These are phyloP conservation scores for Platanus orientalis DNA, from an alignment of 164 flowering plant genomes.

Conservation along the genomic window DNA sequence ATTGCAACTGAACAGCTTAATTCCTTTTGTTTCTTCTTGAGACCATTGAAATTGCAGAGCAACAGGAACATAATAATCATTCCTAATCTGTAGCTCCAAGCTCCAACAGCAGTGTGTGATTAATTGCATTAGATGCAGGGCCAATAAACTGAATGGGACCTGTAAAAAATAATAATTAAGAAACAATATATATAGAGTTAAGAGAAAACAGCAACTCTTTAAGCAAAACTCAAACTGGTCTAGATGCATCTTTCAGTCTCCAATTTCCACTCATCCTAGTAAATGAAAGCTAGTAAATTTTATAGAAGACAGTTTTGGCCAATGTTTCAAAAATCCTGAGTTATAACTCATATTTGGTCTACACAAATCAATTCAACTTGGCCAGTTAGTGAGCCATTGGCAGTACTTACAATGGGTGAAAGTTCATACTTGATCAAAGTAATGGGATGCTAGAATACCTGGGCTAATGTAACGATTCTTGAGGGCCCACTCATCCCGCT, in stretches of 20 bases:
- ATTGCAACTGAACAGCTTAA: too few relatives aligned
- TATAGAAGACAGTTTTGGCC: too few relatives aligned
- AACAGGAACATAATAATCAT: background rate
- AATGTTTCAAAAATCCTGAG: too few relatives aligned
- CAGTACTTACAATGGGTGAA: too few relatives aligned
- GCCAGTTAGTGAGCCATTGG: too few relatives aligned
- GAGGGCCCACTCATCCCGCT: conserved; percentile 85
- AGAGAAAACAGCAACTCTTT: background rate
- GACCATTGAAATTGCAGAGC: too few relatives aligned
- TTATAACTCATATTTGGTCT: too few relatives aligned
- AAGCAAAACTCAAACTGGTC: background rate
- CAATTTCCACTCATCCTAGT: background rate
- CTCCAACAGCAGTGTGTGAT: conserved; percentile 77
- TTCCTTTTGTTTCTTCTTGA: too few relatives aligned
- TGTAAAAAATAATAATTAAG: conserved; percentile 25
- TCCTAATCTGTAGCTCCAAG: conserved; percentile 60
- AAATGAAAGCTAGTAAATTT: too few relatives aligned
- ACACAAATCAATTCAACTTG: too few relatives aligned
- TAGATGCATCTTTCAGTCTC: background rate
- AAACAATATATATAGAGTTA: background rate
- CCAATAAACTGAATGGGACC: conserved; percentile 93
- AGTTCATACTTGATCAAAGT: too few relatives aligned
- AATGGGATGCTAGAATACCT: conserved; percentile 27
- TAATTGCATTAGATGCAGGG: conserved; percentile 52
- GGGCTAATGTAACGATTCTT: conserved; percentile 84